Evolutionary conservation across 495 filamentous ascomycete species (phyloP).

Genomic region (Terfezia boudieri): DNA sequence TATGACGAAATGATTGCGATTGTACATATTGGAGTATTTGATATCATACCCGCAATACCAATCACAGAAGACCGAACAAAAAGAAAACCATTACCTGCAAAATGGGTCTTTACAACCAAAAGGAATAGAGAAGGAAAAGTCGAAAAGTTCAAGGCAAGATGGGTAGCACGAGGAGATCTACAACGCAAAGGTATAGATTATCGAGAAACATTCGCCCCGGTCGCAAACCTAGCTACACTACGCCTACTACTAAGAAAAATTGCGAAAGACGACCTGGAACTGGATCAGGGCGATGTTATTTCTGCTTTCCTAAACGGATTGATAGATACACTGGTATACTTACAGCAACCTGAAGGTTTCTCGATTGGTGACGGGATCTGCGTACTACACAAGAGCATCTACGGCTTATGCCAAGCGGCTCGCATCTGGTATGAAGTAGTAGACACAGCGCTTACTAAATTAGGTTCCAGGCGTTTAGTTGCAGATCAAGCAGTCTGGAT

Average conservation of each 20-base stretch:
- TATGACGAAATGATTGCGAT: neutral
- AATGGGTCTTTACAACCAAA: neutral
- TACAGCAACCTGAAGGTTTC: neutral
- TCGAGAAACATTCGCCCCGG: neutral
- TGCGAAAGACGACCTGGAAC: neutral
- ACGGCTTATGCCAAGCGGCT: neutral
- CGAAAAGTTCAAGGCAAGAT: neutral
- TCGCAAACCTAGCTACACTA: neutral
- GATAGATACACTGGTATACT: neutral
- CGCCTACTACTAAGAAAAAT: constrained; percentile 3
- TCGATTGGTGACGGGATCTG: neutral
- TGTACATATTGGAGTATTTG: neutral
- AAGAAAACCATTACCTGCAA: neutral
- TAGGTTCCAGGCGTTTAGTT: neutral
- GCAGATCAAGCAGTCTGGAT: neutral
- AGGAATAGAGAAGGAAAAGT: neutral
- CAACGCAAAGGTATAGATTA: neutral
- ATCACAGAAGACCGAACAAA: neutral
- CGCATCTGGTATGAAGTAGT: neutral
- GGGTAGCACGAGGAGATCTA: neutral
- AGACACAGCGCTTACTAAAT: neutral
- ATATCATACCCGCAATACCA: neutral
- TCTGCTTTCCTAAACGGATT: constrained; percentile 6
- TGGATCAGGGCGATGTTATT: constrained; percentile 4
- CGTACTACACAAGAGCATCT: neutral